phyloP scores from a whole-genome alignment of 805 yeast genomes.

The Crinitomyces ghanaensis region DNA sequence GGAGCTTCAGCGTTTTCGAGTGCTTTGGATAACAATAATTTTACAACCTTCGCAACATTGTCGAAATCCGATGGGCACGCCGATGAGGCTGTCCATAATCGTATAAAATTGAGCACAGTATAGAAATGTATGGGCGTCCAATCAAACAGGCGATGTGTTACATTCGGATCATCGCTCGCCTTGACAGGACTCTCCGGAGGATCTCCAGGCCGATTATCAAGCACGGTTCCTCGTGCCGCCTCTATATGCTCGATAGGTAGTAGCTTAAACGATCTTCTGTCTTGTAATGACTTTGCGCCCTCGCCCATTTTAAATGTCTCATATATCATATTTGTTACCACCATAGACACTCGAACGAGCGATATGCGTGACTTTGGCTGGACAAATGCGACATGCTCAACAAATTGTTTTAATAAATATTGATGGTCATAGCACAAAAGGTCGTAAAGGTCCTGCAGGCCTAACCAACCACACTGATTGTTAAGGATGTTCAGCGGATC shows the following conservation, averaged over 20 bases:
- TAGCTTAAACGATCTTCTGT: too few species aligned
- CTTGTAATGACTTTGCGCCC: too few species aligned
- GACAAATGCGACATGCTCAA: neutral
- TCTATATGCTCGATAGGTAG: too few species aligned
- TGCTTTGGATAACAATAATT: conserved; percentile 23
- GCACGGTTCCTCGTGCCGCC: too few species aligned
- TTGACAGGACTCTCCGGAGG: neutral
- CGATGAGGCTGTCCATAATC: conserved; percentile 53
- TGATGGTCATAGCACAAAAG: neutral
- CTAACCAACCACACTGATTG: neutral
- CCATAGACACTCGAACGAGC: neutral
- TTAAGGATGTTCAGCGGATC: neutral
- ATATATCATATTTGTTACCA: neutral
- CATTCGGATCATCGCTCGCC: neutral
- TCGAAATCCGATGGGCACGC: conserved; percentile 44
- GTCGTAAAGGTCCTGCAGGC: conserved; percentile 1
- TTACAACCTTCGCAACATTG: conserved; percentile 37
- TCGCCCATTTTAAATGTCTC: too few species aligned
- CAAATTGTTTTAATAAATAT: neutral
- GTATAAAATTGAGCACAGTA: conserved; percentile 45
- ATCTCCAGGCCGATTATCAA: too few species aligned
- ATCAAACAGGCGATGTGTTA: conserved; percentile 16
- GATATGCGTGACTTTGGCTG: neutral
- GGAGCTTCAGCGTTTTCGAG: conserved; percentile 13
- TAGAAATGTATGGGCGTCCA: conserved; percentile 47